Evolutionary conservation across 768 basidiomycete species (phyloP).

Genomic region (Lentinula lateritia): DNA sequence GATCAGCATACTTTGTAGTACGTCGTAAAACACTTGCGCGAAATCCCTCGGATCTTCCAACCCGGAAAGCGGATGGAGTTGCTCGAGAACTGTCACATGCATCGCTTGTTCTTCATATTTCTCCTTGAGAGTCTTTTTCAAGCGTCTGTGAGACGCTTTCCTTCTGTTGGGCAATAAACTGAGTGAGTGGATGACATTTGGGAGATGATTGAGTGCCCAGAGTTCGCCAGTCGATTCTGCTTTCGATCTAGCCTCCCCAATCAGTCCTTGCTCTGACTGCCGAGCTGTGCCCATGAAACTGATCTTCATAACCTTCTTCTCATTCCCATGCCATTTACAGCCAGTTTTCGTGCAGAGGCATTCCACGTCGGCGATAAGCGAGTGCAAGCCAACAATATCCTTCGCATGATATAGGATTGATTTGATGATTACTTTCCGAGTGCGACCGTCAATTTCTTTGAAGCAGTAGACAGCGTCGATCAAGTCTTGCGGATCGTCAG

Average conservation of each 20-base stretch:
- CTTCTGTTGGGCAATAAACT: neutral
- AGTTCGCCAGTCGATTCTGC: neutral
- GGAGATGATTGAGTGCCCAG: conserved; percentile 1
- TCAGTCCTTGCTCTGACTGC: neutral
- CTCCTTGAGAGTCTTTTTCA: neutral
- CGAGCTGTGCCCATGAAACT: neutral
- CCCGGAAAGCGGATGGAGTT: neutral
- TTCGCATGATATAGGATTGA: neutral
- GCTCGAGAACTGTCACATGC: neutral
- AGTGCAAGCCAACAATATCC: neutral
- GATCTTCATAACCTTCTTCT: neutral
- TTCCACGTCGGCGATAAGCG: neutral
- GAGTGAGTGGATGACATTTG: neutral
- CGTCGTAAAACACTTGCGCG: neutral
- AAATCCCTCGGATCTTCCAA: neutral
- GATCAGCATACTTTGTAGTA: neutral
- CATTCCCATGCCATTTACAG: neutral
- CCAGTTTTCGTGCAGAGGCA: neutral
- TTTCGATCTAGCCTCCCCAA: neutral
- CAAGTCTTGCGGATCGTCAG: neutral
- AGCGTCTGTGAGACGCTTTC: neutral
- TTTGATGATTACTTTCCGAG: neutral
- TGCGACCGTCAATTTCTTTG: neutral
- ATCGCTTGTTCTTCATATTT: neutral
- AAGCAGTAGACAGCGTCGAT: neutral